These are phyloP conservation scores for Claviceps pazoutovae DNA, from an alignment of 2,329 filamentous ascomycete species.

Conservation along the genomic window DNA sequence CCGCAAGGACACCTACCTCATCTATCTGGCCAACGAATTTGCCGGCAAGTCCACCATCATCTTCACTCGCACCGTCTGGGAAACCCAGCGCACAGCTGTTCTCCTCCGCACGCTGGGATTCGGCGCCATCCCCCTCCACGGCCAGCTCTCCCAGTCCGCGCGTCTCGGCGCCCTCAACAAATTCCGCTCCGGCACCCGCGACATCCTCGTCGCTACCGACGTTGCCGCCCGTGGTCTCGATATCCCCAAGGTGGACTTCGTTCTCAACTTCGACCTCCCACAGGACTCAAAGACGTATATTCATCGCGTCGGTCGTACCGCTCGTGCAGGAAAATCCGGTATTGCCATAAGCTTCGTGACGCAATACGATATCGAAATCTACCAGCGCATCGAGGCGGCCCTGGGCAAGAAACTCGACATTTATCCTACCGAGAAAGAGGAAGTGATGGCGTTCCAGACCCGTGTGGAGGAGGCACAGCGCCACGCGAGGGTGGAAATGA, in stretches of 20 bases:
- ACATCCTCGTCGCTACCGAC: conserved; percentile 85
- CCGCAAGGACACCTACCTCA: conserved; percentile 80
- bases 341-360: conserved; percentile 70
- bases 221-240: conserved; percentile 88
- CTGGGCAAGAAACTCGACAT: conserved; percentile 63
- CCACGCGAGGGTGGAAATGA: conserved; percentile 68
- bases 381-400: conserved; percentile 66
- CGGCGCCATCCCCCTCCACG: conserved; percentile 82
- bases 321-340: conserved; percentile 72
- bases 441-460: conserved; percentile 68
- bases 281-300: conserved; percentile 83
- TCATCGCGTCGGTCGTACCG: conserved; percentile 77
- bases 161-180: conserved; percentile 82
- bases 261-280: conserved; percentile 76
- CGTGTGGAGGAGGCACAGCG: conserved; percentile 75
- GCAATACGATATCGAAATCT: conserved; percentile 77
- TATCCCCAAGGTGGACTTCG: conserved; percentile 79
- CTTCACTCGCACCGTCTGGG: conserved; percentile 84
- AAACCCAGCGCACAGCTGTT: conserved; percentile 75
- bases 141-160: conserved; percentile 75
- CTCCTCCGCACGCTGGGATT: conserved; percentile 75
- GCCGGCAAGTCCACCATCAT: conserved; percentile 77
- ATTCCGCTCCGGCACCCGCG: conserved; percentile 65
- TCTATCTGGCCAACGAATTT: conserved; percentile 76
- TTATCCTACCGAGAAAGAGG: conserved; percentile 60